phyloP scores from a whole-genome alignment of 495 filamentous ascomycete species.

The Podospora anserina region DNA sequence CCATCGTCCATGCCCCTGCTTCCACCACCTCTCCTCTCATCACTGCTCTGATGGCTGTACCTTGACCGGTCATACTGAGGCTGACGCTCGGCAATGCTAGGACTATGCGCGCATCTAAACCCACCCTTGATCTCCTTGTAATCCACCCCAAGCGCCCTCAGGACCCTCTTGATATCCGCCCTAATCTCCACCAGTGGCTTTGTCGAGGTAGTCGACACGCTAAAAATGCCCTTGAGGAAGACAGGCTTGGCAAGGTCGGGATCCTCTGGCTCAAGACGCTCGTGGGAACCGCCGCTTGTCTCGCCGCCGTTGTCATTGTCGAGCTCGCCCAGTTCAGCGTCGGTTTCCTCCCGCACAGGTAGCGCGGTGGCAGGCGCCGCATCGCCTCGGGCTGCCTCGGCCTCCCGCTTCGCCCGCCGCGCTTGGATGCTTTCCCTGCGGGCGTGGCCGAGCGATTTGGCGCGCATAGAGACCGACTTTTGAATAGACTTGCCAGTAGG shows the following conservation, averaged over 20 bases:
- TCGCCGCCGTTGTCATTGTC: constrained; percentile 27
- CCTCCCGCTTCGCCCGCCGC: constrained; percentile 58
- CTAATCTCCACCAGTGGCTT: constrained; percentile 82
- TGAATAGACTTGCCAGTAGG: constrained; percentile 37
- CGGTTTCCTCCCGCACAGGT: constrained; percentile 79
- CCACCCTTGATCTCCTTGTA: constrained; percentile 90
- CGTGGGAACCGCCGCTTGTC: constrained; percentile 50
- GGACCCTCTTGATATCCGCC: constrained; percentile 84
- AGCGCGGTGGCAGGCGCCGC: constrained; percentile 48
- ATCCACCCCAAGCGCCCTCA: constrained; percentile 83
- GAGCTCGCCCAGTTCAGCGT: constrained; percentile 50
- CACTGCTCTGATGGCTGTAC: not conserved
- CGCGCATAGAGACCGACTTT: constrained; percentile 61
- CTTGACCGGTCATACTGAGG: not conserved
- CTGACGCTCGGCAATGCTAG: constrained; percentile 61
- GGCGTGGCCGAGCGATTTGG: constrained; percentile 88
- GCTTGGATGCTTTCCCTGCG: constrained; percentile 88
- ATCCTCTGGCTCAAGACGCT: constrained; percentile 51
- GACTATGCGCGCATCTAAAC: constrained; percentile 82
- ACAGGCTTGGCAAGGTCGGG: constrained; percentile 78
- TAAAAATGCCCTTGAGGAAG: constrained; percentile 96
- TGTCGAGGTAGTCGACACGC: constrained; percentile 92
- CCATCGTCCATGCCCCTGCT: constrained; percentile 46
- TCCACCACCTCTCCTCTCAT: constrained; percentile 25
- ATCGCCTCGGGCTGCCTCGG: constrained; percentile 36